Percentiles rank a stretch among this genome's conserved stretches.
These are phyloP conservation scores for Parmales sp. DNA, from an alignment of 108 stramenopile genomes.

Conservation along the genomic window DNA sequence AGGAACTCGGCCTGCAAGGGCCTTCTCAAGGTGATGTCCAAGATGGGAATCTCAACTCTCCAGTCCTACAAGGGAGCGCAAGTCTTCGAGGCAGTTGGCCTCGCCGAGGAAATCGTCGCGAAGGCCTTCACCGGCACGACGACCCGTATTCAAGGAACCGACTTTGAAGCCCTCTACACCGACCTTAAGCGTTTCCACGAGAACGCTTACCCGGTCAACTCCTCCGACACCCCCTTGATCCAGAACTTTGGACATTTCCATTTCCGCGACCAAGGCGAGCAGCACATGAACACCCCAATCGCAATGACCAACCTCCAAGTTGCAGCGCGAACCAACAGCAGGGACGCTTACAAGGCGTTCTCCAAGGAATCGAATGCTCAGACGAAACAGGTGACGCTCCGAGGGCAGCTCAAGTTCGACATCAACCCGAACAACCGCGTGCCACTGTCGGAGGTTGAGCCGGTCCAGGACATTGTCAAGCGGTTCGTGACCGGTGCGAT, in stretches of 20 bases:
- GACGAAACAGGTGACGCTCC: constrained; percentile 80
- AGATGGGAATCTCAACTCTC: constrained; percentile 91
- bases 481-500: constrained; percentile 90
- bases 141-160: constrained; percentile 88
- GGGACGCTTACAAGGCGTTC: constrained; percentile 88
- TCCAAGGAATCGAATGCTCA: constrained; percentile 70
- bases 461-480: constrained; percentile 76
- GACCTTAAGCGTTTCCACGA: constrained; percentile 83
- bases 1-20: constrained; percentile 90
- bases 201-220: constrained; percentile 59
- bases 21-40: constrained; percentile 90
- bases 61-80: constrained; percentile 94
- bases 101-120: constrained; percentile 88
- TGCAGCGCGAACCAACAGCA: constrained; percentile 80
- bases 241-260: constrained; percentile 92
- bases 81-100: constrained; percentile 90
- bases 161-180: constrained; percentile 87
- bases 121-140: constrained; percentile 92
- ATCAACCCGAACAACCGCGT: constrained; percentile 69
- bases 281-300: constrained; percentile 87
- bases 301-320: constrained; percentile 81
- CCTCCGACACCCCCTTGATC: constrained; percentile 55
- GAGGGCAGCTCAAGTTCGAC: constrained; percentile 84
- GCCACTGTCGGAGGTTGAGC: constrained; percentile 82
- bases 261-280: constrained; percentile 90